Evolutionary conservation across 2,329 filamentous ascomycete species (phyloP).

Genomic region (Colletotrichum musae): DNA sequence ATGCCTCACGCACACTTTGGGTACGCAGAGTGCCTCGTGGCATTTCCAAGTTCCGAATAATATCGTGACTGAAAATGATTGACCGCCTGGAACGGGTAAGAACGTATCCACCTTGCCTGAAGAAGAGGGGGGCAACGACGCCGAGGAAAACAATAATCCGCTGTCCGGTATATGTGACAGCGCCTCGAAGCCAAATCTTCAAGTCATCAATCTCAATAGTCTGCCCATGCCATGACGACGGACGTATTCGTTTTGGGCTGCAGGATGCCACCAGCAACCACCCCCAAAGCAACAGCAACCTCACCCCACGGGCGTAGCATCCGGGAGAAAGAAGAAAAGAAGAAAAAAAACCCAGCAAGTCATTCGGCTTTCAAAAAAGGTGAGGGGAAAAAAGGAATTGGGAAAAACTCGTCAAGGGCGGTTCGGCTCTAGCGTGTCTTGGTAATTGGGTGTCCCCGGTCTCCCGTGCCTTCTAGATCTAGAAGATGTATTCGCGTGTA

Average conservation of each 20-base stretch:
- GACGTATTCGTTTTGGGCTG: slow-evolving; percentile 14
- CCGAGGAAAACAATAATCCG: slow-evolving; percentile 7
- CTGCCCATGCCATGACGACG: slow-evolving; percentile 8
- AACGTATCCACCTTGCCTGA: slow-evolving; percentile 2
- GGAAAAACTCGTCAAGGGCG: slow-evolving; percentile 26
- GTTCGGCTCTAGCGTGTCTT: slow-evolving; percentile 33
- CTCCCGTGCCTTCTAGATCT: slow-evolving; percentile 29
- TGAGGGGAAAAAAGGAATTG: slow-evolving; percentile 1
- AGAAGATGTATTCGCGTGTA: slow-evolving; percentile 27
- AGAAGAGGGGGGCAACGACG: too few species aligned
- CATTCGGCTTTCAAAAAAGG: slow-evolving; percentile 17
- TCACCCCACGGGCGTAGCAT: slow-evolving; percentile 13
- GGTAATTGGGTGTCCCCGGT: slow-evolving; percentile 34
- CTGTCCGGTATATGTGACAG: background rate
- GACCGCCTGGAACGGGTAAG: background rate
- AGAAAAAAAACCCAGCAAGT: slow-evolving; percentile 20
- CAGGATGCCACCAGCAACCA: slow-evolving; percentile 4
- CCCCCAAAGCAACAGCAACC: background rate
- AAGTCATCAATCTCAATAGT: slow-evolving; percentile 16
- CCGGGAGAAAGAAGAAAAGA: slow-evolving; percentile 2
- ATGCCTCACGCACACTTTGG: background rate
- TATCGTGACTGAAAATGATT: background rate
- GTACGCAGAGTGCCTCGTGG: slow-evolving; percentile 16
- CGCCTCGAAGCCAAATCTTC: slow-evolving; percentile 4
- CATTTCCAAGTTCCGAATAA: slow-evolving; percentile 2